phyloP scores from a whole-genome alignment of 1,284 basidiomycete species.

The Sporisorium iseilematis-ciliati region DNA sequence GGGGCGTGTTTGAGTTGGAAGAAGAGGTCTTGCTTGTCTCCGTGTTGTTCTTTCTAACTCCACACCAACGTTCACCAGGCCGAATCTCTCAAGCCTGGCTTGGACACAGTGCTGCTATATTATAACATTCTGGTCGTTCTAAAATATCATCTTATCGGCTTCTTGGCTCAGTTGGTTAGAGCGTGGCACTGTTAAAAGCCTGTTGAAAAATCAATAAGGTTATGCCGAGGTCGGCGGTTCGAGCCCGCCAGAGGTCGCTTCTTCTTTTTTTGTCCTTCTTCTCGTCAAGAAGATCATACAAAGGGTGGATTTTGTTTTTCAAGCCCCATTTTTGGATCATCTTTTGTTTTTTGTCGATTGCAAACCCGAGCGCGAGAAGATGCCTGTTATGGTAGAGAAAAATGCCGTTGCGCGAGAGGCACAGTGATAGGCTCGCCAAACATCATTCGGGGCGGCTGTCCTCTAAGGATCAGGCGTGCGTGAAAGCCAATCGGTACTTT shows the following conservation, averaged over 20 bases:
- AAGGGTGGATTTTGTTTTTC: neutral
- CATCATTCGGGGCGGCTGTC: no score
- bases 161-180: conserved; percentile 63
- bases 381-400: neutral
- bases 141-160: conserved; percentile 11
- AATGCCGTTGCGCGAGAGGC: no score
- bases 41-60: conserved; percentile 10
- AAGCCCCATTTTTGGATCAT: neutral
- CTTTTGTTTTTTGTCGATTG: neutral
- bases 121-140: no score
- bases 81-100: no score
- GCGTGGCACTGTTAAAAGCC: conserved; percentile 60
- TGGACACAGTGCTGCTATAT: no score
- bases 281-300: neutral
- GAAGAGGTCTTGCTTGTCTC: neutral
- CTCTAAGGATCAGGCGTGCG: no score
- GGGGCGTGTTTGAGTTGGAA: neutral
- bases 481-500: no score
- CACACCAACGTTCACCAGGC: neutral
- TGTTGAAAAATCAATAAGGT: no score
- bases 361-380: neutral
- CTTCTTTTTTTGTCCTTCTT: conserved; percentile 1
- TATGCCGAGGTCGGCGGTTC: conserved; percentile 62
- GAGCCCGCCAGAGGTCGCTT: conserved; percentile 57
- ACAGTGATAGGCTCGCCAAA: no score